These are phyloP conservation scores for Trematosphaeria pertusa DNA, from an alignment of 2,329 filamentous ascomycete genomes.

Conservation along the genomic window DNA sequence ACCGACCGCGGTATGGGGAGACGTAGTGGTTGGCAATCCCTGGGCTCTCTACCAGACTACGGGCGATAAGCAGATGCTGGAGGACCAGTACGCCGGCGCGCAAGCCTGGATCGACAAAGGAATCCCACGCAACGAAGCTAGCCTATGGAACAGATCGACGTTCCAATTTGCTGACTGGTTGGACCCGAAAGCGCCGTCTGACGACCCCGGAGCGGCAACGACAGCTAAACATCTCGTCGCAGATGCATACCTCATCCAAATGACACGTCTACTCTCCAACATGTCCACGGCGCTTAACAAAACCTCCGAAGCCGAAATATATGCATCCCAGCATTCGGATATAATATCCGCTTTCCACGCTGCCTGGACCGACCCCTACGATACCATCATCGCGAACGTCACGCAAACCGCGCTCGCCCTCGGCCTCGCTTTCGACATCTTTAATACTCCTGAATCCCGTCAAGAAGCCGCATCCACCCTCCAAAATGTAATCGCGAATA, in stretches of 20 bases:
- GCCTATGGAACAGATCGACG: constrained; percentile 44
- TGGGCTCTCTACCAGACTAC: constrained; percentile 45
- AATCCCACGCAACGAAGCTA: constrained; percentile 37
- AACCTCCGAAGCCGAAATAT: constrained; percentile 25
- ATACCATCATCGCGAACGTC: constrained; percentile 20
- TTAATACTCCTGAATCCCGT: constrained; percentile 1
- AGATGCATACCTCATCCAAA: constrained; percentile 49
- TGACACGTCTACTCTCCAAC: constrained; percentile 38
- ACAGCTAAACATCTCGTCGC: constrained; percentile 48
- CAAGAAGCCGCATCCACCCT: constrained; percentile 16
- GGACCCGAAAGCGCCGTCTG: constrained; percentile 48
- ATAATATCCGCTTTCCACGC: constrained; percentile 36
- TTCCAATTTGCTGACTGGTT: constrained; percentile 53
- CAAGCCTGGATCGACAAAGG: constrained; percentile 47
- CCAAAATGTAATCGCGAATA: constrained; percentile 17
- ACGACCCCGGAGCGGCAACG: constrained; percentile 40
- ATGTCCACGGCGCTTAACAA: constrained; percentile 35
- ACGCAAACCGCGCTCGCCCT: constrained; percentile 28
- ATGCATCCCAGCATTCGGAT: constrained; percentile 17
- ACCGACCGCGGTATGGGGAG: constrained; percentile 49
- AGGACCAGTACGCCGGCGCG: constrained; percentile 46
- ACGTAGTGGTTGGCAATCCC: constrained; percentile 47
- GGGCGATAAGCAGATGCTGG: constrained; percentile 46
- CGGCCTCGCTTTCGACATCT: constrained; percentile 25
- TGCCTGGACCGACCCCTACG: constrained; percentile 21